phyloP scores from a whole-genome alignment of 352 stramenopile species.

The Aphanomyces invadans region DNA sequence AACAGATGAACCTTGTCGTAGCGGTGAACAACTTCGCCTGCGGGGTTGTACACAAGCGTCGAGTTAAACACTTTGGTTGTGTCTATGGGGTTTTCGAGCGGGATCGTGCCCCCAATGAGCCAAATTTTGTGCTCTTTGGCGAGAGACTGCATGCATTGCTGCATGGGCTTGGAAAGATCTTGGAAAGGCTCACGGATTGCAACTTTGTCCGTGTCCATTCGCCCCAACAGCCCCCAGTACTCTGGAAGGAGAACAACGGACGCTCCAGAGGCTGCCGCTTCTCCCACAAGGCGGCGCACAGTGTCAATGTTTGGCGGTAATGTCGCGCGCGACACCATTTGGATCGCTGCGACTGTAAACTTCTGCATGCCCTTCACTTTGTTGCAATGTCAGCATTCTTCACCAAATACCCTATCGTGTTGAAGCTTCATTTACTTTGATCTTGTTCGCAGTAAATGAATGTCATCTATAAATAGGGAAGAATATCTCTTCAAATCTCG shows the following conservation, averaged over 20 bases:
- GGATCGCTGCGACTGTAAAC: conserved; percentile 11
- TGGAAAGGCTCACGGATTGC: not conserved
- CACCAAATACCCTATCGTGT: too few relatives aligned
- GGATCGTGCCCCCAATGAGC: conserved; percentile 12
- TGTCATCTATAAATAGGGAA: too few relatives aligned
- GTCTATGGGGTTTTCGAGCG: conserved; percentile 6
- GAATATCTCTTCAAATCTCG: too few relatives aligned
- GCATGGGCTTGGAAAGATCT: conserved; percentile 11
- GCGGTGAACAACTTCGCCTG: conserved; percentile 4
- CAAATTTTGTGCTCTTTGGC: conserved; percentile 8
- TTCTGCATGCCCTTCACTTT: not conserved
- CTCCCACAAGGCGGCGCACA: conserved; percentile 15
- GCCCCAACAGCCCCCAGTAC: conserved; percentile 16
- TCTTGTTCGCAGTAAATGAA: too few relatives aligned
- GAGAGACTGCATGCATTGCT: conserved; percentile 17
- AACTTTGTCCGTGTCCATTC: conserved; percentile 16
- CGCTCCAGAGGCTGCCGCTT: conserved; percentile 4
- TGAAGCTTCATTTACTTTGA: too few relatives aligned
- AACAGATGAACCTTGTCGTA: conserved; percentile 26
- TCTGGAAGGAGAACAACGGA: conserved; percentile 14
- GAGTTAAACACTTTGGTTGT: conserved; percentile 23
- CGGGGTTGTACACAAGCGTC: conserved; percentile 18
- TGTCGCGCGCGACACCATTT: conserved; percentile 8
- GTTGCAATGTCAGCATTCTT: not conserved
- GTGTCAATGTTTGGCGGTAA: conserved; percentile 16